Conservation (phyloP, 305 asterid species). For the Fraxinus xanthoxyloides region DNA sequence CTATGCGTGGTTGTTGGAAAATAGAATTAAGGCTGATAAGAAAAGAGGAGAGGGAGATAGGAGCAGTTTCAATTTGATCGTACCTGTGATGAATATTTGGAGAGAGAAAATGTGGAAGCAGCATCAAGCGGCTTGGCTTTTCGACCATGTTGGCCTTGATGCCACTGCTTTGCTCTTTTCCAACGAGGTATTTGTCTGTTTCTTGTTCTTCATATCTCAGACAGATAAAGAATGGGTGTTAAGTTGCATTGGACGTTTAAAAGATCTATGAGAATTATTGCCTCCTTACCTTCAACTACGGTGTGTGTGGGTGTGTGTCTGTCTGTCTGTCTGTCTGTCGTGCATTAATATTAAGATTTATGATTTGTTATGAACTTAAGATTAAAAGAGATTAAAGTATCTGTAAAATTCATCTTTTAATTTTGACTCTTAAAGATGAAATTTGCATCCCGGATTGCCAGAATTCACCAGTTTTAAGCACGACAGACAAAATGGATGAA, state of each 20-base stretch:
- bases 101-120: constrained; percentile 80
- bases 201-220: neutral
- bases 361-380: neutral
- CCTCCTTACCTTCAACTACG: neutral
- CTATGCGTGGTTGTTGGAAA: constrained; percentile 70
- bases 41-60: constrained; percentile 28
- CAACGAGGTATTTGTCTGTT: constrained; percentile 49
- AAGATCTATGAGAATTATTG: neutral
- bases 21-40: constrained; percentile 35
- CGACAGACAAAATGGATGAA: neutral
- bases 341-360: neutral
- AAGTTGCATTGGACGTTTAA: neutral
- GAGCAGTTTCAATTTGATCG: constrained; percentile 35
- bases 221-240: neutral
- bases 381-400: neutral
- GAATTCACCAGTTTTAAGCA: neutral
- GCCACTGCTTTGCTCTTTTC: constrained; percentile 61
- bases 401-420: neutral
- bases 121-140: constrained; percentile 68
- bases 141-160: constrained; percentile 66
- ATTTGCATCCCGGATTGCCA: neutral
- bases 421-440: neutral
- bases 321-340: neutral
- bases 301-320: neutral
- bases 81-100: constrained; percentile 67